Conservation (phyloP, 2,329 filamentous ascomycete species). For the Chrysosporium keratinophilum region DNA sequence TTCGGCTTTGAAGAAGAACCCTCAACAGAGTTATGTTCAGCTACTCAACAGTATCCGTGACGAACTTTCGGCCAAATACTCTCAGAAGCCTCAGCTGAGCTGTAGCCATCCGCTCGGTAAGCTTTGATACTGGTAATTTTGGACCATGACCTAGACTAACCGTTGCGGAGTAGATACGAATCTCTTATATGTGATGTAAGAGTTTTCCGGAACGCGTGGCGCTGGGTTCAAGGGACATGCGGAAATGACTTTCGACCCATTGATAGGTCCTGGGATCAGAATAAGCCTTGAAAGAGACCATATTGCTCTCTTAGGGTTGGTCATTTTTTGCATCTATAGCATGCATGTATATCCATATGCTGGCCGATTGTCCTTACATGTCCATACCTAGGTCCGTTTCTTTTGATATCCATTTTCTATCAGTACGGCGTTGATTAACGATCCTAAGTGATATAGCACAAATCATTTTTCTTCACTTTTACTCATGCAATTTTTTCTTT, state of each 20-base stretch:
- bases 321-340: not conserved
- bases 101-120: constrained; percentile 91
- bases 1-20: constrained; percentile 77
- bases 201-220: not conserved
- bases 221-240: not conserved
- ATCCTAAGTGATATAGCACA: not conserved
- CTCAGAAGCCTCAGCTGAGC: constrained; percentile 90
- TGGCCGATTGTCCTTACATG: not conserved
- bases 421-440: not conserved
- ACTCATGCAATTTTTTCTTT: no score
- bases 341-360: not conserved
- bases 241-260: not conserved
- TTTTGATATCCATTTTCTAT: not conserved
- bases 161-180: constrained; percentile 46
- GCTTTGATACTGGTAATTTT: constrained; percentile 23
- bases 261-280: not conserved
- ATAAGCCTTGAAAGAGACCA: not conserved
- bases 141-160: constrained; percentile 15
- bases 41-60: constrained; percentile 92
- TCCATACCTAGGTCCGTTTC: not conserved
- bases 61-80: constrained; percentile 74
- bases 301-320: not conserved
- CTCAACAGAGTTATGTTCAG: constrained; percentile 91
- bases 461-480: not conserved
- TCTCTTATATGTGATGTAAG: constrained; percentile 57